Percentiles rank a stretch among this genome's conserved stretches.
These are phyloP conservation scores for Neurospora crassa DNA, from an alignment of 2,329 filamentous ascomycete genomes.

Conservation along the genomic window DNA sequence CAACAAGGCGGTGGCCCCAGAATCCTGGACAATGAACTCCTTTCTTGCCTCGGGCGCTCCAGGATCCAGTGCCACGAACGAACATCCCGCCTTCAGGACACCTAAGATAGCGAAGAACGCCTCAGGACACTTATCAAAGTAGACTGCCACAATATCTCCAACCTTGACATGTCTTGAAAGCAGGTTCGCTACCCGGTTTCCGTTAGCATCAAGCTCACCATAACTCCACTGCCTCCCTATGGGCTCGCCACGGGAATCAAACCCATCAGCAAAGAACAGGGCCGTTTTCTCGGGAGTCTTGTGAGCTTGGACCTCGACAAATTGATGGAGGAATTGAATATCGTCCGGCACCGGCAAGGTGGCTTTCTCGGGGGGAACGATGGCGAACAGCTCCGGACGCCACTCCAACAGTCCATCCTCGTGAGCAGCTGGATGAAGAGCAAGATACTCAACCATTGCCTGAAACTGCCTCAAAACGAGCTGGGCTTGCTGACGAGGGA, in stretches of 20 bases:
- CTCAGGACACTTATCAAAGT: conserved; percentile 77
- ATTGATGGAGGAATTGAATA: conserved; percentile 56
- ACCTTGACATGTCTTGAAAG: conserved; percentile 40
- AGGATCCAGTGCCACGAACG: conserved; percentile 73
- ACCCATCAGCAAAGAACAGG: conserved; percentile 61
- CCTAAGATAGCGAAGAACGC: conserved; percentile 77
- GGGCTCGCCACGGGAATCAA: conserved; percentile 33
- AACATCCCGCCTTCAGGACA: conserved; percentile 71
- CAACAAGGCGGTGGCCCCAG: conserved; percentile 53
- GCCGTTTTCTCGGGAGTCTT: conserved; percentile 51
- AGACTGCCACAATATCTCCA: conserved; percentile 61
- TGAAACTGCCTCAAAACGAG: conserved; percentile 66
- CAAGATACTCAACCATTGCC: conserved; percentile 47
- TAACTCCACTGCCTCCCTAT: conserved; percentile 61
- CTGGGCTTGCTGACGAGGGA: conserved; percentile 59
- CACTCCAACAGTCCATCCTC: conserved; percentile 29
- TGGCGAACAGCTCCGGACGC: conserved; percentile 44
- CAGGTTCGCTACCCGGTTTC: conserved; percentile 63
- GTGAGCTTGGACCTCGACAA: conserved; percentile 58
- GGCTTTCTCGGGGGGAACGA: conserved; percentile 50
- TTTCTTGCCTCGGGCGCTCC: conserved; percentile 64
- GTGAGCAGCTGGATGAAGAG: conserved; percentile 35
- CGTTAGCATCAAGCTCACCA: conserved; percentile 56
- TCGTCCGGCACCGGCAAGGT: conserved; percentile 46
- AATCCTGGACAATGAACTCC: conserved; percentile 69